Percentiles rank a stretch among this genome's conserved stretches.
Evolutionary conservation across 768 basidiomycete genomes (phyloP).

Genomic region (Termitomyces sp.): DNA sequence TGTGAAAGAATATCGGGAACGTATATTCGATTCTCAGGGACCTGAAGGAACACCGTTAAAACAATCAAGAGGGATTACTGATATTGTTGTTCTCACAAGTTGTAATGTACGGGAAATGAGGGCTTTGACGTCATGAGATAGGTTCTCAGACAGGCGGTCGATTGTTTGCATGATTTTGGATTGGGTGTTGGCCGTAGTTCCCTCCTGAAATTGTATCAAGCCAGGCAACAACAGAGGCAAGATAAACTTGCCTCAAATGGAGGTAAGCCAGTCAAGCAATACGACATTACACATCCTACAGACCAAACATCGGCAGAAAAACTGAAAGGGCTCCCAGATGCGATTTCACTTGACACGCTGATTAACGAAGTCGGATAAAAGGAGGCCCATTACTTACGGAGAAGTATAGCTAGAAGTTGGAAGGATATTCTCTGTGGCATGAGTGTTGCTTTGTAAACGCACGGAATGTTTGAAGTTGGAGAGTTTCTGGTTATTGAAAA

Average conservation of each 20-base stretch:
- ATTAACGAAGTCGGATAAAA: background rate
- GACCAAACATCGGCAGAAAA: constrained; percentile 45
- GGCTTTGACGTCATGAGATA: constrained; percentile 21
- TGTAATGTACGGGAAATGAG: constrained; percentile 25
- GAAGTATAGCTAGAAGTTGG: constrained; percentile 29
- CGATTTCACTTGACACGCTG: constrained; percentile 33
- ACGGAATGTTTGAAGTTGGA: constrained; percentile 35
- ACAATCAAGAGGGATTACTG: background rate
- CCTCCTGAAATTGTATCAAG: background rate
- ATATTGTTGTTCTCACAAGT: constrained; percentile 16
- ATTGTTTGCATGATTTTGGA: constrained; percentile 19
- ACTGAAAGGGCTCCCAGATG: constrained; percentile 24
- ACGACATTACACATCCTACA: constrained; percentile 36
- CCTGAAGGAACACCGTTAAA: constrained; percentile 2
- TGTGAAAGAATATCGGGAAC: constrained; percentile 12
- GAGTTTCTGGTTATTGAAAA: constrained; percentile 34
- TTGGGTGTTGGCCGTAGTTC: constrained; percentile 12
- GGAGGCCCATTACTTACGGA: constrained; percentile 29
- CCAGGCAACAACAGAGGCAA: background rate
- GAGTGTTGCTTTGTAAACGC: constrained; percentile 19
- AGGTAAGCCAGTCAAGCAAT: constrained; percentile 30
- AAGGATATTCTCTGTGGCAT: constrained; percentile 16
- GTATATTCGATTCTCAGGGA: constrained; percentile 15
- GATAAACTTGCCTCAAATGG: constrained; percentile 28
- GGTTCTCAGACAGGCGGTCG: constrained; percentile 20